Conservation (phyloP, 306 rosid genomes). For the Dalbergia cultrata region DNA sequence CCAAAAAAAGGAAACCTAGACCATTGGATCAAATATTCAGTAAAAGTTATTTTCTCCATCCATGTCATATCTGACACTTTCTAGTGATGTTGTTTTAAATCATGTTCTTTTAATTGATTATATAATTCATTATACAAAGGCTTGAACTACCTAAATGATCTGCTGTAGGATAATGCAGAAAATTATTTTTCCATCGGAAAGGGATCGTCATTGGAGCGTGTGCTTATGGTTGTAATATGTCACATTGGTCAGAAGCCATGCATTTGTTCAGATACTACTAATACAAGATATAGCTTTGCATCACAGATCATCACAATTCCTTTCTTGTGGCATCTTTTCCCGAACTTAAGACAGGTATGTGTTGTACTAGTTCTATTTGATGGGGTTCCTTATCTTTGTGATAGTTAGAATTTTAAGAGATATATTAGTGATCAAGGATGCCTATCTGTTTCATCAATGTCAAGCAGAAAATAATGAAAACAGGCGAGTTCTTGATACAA, state of each 20-base stretch:
- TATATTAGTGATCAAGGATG: background rate
- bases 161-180: constrained; percentile 66
- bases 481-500: constrained; percentile 1
- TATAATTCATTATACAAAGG: constrained; percentile 56
- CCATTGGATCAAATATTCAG: no score
- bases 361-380: constrained; percentile 11
- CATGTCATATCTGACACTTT: background rate
- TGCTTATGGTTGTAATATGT: constrained; percentile 66
- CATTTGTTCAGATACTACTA: constrained; percentile 61
- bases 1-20: background rate
- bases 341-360: constrained; percentile 67
- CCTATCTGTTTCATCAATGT: constrained; percentile 5
- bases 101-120: constrained; percentile 32
- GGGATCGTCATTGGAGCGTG: constrained; percentile 75
- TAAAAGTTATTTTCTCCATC: background rate
- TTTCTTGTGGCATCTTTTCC: constrained; percentile 73
- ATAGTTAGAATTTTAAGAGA: background rate
- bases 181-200: constrained; percentile 47
- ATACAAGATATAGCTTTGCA: constrained; percentile 81
- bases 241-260: constrained; percentile 87
- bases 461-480: background rate
- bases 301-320: constrained; percentile 90
- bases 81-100: background rate
- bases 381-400: constrained; percentile 20
- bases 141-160: constrained; percentile 44